Evolutionary conservation across 345 rosid genomes (phyloP).

Genomic region (Eucalyptus curtisii): DNA sequence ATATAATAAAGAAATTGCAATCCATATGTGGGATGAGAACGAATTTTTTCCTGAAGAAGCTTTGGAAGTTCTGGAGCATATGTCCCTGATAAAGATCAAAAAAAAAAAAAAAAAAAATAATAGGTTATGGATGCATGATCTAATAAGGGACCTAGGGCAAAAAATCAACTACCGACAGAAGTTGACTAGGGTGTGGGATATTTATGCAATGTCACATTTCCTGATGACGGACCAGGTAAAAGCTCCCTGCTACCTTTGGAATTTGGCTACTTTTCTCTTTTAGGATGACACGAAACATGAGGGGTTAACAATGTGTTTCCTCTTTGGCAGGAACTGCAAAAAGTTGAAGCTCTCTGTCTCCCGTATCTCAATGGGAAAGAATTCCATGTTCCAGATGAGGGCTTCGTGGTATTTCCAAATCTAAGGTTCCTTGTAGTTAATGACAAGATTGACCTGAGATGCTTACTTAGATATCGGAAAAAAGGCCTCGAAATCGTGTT

Average conservation of each 20-base stretch:
- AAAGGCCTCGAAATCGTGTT: no score
- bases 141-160: not conserved
- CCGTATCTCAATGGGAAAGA: fast-evolving
- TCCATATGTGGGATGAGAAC: not conserved
- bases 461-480: no score
- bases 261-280: not conserved
- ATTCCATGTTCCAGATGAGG: fast-evolving
- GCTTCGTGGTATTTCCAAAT: not conserved
- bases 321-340: not conserved
- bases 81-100: not conserved
- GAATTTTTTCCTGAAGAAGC: not conserved
- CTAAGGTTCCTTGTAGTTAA: not conserved
- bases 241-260: not conserved
- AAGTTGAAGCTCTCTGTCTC: not conserved
- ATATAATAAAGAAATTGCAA: not conserved
- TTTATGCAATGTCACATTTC: fast-evolving
- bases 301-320: not conserved
- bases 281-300: not conserved
- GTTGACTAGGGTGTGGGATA: not conserved
- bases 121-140: not conserved
- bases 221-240: not conserved
- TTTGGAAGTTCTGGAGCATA: not conserved
- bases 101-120: fast-evolving
- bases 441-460: not conserved
- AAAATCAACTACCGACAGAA: not conserved